These are phyloP conservation scores for Flaveria robusta DNA, from an alignment of 129 eudicot species.

Conservation along the genomic window DNA sequence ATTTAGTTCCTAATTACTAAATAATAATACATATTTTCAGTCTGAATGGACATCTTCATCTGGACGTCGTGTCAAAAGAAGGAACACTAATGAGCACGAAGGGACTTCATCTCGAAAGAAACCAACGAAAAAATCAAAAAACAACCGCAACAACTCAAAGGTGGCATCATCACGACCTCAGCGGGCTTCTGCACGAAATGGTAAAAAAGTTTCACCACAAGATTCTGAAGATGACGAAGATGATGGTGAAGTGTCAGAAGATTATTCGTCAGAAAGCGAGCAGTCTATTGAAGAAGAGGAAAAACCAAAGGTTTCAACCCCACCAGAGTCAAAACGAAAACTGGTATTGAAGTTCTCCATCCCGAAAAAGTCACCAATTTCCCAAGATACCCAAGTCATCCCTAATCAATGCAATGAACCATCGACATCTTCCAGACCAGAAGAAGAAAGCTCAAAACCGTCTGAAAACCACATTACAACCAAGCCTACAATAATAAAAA, in stretches of 20 bases:
- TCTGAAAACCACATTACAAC: conserved; percentile 17
- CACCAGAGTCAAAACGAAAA: conserved; percentile 40
- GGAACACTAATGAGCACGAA: conserved; percentile 50
- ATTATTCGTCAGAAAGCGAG: conserved; percentile 60
- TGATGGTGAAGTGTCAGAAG: conserved; percentile 50
- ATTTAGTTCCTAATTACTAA: conserved; percentile 22
- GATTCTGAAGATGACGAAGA: conserved; percentile 43
- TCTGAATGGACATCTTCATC: conserved; percentile 50
- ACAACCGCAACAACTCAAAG: conserved; percentile 32
- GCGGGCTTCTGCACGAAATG: conserved; percentile 73
- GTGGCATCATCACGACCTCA: conserved; percentile 71
- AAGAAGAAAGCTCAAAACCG: conserved; percentile 40
- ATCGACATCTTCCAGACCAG: conserved; percentile 39
- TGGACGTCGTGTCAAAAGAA: conserved; percentile 62
- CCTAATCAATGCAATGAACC: conserved; percentile 23
- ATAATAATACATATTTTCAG: conserved; percentile 40
- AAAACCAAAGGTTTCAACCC: conserved; percentile 8
- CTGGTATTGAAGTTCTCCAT: conserved; percentile 62
- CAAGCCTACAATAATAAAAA: conserved; percentile 46
- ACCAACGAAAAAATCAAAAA: conserved; percentile 52
- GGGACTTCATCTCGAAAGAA: conserved; percentile 58
- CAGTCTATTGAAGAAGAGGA: conserved; percentile 28
- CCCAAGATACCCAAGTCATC: conserved; percentile 45
- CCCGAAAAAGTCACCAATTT: conserved; percentile 34
- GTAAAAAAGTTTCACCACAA: conserved; percentile 44